A percentile compares a stretch with the other conserved stretches of the same genome.
These are phyloP conservation scores for Dissophora globulifera DNA, from an alignment of 192 early-diverging fungal genomes.

Conservation along the genomic window DNA sequence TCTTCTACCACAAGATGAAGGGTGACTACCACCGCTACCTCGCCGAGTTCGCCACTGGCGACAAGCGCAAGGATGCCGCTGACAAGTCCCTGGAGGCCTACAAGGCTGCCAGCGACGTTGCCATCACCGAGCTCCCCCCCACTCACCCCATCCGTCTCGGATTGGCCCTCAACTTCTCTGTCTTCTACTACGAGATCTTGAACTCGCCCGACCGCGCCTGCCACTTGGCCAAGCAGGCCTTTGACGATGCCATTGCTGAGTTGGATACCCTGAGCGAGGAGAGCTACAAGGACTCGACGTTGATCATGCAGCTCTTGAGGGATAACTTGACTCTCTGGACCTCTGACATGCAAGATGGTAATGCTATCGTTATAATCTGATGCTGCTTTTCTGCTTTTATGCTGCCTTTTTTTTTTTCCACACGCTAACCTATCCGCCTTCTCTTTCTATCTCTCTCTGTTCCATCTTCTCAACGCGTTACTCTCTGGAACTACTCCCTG, in stretches of 20 bases:
- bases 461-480: background rate
- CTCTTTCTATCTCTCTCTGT: background rate
- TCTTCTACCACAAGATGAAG: slow-evolving; percentile 99
- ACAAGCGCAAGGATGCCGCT: slow-evolving; percentile 85
- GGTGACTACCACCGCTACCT: slow-evolving; percentile 99
- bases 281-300: slow-evolving; percentile 89
- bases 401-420: background rate
- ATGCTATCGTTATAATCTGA: too few relatives aligned
- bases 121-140: slow-evolving; percentile 91
- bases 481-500: background rate
- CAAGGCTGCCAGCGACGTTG: slow-evolving; percentile 95
- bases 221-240: slow-evolving; percentile 95
- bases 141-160: slow-evolving; percentile 99
- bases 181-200: slow-evolving; percentile 99
- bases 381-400: background rate
- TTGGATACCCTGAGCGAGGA: slow-evolving; percentile 98
- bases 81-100: slow-evolving; percentile 91
- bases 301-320: slow-evolving; percentile 99
- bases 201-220: slow-evolving; percentile 98
- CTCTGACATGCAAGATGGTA: slow-evolving; percentile 74
- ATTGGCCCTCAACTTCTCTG: slow-evolving; percentile 98
- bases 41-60: slow-evolving; percentile 94
- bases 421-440: background rate
- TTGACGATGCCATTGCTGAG: slow-evolving; percentile 99
- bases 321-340: slow-evolving; percentile 99